A percentile compares a stretch with the other conserved stretches of the same genome.
phyloP scores from a whole-genome alignment of 805 yeast species.

The Debaryomyces maramus region DNA sequence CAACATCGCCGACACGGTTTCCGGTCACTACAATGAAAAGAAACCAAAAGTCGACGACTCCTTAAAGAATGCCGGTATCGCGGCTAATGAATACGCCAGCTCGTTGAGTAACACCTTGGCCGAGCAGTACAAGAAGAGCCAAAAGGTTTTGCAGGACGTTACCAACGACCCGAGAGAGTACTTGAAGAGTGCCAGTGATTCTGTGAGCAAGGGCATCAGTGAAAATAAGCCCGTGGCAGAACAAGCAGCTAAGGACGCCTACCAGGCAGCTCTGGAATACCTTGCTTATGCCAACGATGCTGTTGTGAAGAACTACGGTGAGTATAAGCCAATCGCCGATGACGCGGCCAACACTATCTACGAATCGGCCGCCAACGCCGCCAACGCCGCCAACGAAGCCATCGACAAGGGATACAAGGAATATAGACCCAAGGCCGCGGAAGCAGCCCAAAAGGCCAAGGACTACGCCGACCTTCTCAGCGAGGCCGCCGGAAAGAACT shows the following conservation, averaged over 20 bases:
- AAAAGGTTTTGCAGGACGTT: background rate
- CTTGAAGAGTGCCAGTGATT: conserved; percentile 6
- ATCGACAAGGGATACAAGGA: conserved; percentile 3
- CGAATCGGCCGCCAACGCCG: conserved; percentile 3
- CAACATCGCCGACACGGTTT: conserved; percentile 8
- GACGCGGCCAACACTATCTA: background rate
- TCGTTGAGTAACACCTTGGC: conserved; percentile 8
- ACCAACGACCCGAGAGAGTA: conserved; percentile 3
- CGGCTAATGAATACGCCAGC: conserved; percentile 14
- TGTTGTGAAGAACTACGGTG: conserved; percentile 1
- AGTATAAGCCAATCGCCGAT: conserved; percentile 1
- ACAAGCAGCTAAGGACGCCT: conserved; percentile 9
- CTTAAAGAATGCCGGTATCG: conserved; percentile 12
- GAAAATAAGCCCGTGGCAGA: conserved; percentile 14
- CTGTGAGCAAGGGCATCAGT: conserved; percentile 9
- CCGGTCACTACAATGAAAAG: conserved; percentile 4
- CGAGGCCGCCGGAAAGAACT: background rate
- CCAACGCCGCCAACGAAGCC: conserved; percentile 2
- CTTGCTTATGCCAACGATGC: conserved; percentile 7
- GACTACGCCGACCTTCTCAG: conserved; percentile 1
- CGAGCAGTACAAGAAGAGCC: conserved; percentile 1
- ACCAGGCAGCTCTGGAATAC: conserved; percentile 10
- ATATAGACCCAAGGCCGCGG: background rate
- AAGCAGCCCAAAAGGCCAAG: conserved; percentile 1
- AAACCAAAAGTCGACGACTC: conserved; percentile 9